Conservation (phyloP, 805 yeast species). For the Cyberlindnera misumaiensis region DNA sequence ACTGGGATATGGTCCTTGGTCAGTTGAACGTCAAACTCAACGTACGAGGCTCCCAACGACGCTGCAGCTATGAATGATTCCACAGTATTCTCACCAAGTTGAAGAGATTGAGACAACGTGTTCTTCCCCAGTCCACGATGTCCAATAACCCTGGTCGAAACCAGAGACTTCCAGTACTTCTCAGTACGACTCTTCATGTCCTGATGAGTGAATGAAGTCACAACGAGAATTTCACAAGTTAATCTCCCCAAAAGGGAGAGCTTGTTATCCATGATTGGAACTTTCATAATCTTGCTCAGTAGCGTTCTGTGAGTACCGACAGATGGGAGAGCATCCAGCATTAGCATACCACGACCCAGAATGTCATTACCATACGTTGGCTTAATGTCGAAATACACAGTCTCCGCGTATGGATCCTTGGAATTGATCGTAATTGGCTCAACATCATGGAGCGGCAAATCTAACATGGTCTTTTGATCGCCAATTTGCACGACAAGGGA, state of each 20-base stretch:
- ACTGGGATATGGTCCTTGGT: slow-evolving; percentile 91
- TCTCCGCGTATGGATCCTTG: slow-evolving; percentile 43
- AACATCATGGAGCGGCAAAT: slow-evolving; percentile 75
- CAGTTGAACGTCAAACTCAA: slow-evolving; percentile 93
- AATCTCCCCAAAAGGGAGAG: slow-evolving; percentile 73
- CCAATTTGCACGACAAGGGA: too few species aligned
- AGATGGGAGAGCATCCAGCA: slow-evolving; percentile 52
- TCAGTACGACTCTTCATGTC: slow-evolving; percentile 58
- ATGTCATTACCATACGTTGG: slow-evolving; percentile 71
- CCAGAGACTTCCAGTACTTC: slow-evolving; percentile 87
- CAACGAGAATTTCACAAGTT: slow-evolving; percentile 66
- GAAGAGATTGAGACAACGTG: slow-evolving; percentile 66
- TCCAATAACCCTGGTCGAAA: slow-evolving; percentile 87
- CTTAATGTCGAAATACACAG: slow-evolving; percentile 75
- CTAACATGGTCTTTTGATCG: slow-evolving; percentile 39
- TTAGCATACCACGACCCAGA: slow-evolving; percentile 80
- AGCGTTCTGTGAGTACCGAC: slow-evolving; percentile 67
- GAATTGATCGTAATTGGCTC: slow-evolving; percentile 72
- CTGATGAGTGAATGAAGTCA: slow-evolving; percentile 67
- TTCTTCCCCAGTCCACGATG: slow-evolving; percentile 95
- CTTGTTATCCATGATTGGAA: slow-evolving; percentile 70
- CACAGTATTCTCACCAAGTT: slow-evolving; percentile 91
- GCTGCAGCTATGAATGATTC: slow-evolving; percentile 96
- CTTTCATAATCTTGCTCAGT: slow-evolving; percentile 53
- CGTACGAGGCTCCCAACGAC: slow-evolving; percentile 91